Evolutionary conservation across 2,329 filamentous ascomycete species (phyloP).

Genomic region (Myotisia sp.): DNA sequence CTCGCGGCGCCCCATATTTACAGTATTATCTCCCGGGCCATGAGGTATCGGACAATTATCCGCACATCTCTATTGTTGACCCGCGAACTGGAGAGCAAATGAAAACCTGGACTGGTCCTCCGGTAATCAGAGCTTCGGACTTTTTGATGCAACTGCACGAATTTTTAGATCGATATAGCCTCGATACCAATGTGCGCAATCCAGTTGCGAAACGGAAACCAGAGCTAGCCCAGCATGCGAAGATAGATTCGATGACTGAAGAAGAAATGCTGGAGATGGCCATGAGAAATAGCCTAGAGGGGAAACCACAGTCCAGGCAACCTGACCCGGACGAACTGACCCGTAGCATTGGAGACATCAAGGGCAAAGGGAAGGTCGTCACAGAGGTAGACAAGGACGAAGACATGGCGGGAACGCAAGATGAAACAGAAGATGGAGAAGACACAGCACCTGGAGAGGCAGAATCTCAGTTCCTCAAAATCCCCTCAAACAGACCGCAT

Average conservation of each 20-base stretch:
- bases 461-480: conserved; percentile 44
- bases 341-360: conserved; percentile 41
- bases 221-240: conserved; percentile 53
- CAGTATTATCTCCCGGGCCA: conserved; percentile 76
- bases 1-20: conserved; percentile 62
- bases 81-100: conserved; percentile 93
- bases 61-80: conserved; percentile 90
- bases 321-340: conserved; percentile 82
- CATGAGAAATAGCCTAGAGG: conserved; percentile 69
- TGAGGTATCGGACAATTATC: conserved; percentile 79
- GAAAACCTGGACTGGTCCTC: conserved; percentile 82
- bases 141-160: conserved; percentile 87
- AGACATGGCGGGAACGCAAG: conserved; percentile 25
- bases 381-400: conserved; percentile 29
- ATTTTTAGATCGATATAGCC: conserved; percentile 91
- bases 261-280: conserved; percentile 96
- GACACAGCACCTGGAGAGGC: conserved; percentile 17
- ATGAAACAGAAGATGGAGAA: conserved; percentile 16
- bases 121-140: conserved; percentile 59
- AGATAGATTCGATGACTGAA: conserved; percentile 82
- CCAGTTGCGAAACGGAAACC: conserved; percentile 69
- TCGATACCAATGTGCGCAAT: conserved; percentile 79
- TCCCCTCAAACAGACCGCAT: conserved; percentile 60
- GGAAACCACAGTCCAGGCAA: conserved; percentile 34
- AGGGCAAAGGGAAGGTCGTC: conserved; percentile 41